Evolutionary conservation across 305 asterid genomes (phyloP), one percentile per base, ranked within the genome.

Genomic region (Fraxinus albicans): DNA sequence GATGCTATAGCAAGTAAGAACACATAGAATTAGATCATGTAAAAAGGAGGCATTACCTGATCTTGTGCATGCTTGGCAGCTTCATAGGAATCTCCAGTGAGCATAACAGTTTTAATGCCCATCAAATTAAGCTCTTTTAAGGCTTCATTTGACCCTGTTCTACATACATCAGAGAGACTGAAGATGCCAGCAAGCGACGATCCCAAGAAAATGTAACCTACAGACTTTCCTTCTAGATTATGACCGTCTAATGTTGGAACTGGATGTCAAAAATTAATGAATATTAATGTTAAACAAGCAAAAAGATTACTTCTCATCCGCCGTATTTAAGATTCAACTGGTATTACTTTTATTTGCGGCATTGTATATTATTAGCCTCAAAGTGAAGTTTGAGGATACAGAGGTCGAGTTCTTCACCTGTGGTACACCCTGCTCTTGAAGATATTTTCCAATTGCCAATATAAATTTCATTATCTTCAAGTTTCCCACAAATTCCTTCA

Each of bases 71-170:
- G 91, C 53, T 83, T 88, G 34, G 99, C 98, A 17, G 99, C 97
- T 35, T 91, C 93, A 8, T 77, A 84, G 12, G 91, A 87, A 82
- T 95, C 99, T 79, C 99, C 99, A 0, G 99, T 95, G 33, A 95
- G 92, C 98, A 95, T 89, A n/a, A 88, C 90, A 3, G 93, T 90
- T 86, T 87, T 94, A 83, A 95, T 92, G 79, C 97, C 95, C 82
- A 90, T 80, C 40, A 88, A 84, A 72, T 90, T 93, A 38, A 95
- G 87, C 58, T 94, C 92, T 65, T 78, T 36, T 23, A 95, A 83
- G 6, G 98, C 98, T 87, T 95, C 98, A 63, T 89, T 92, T 36
- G 93, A 95, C 29, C 99, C 98, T 0, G 93, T 94, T 65, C 99
- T 90, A 80, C 99, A 94, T 13, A 84, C 65, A 78, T 95, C 99